These are phyloP conservation scores for Claviceps sp. DNA, from an alignment of 2,329 filamentous ascomycete species.

Conservation along the genomic window DNA sequence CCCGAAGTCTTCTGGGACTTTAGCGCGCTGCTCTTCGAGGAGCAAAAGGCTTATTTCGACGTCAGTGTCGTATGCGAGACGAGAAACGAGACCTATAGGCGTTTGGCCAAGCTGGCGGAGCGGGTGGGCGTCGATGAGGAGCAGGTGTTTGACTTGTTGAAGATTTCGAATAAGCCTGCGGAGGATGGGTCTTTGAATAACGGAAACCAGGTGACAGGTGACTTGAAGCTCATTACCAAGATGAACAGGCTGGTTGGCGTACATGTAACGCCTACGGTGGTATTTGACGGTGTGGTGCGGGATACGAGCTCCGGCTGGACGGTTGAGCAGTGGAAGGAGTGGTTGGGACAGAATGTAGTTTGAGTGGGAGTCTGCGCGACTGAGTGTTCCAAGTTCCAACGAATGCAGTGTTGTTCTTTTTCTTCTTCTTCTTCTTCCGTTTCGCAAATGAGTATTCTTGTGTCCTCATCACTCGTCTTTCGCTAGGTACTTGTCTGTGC, in stretches of 20 bases:
- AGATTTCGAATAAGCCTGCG: slow-evolving; percentile 52
- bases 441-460: not conserved
- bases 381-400: not conserved
- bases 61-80: slow-evolving; percentile 71
- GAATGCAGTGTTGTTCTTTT: not conserved
- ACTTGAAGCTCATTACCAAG: slow-evolving; percentile 75
- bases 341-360: slow-evolving; percentile 47
- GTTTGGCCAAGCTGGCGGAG: slow-evolving; percentile 62
- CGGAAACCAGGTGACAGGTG: slow-evolving; percentile 73
- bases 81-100: slow-evolving; percentile 69
- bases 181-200: slow-evolving; percentile 57
- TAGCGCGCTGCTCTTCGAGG: slow-evolving; percentile 48
- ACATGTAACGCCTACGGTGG: slow-evolving; percentile 82
- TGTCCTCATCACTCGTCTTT: not conserved
- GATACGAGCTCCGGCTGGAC: slow-evolving; percentile 71
- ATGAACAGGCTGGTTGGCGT: slow-evolving; percentile 65
- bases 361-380: not conserved
- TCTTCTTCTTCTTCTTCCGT: not conserved
- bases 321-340: slow-evolving; percentile 72
- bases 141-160: slow-evolving; percentile 55
- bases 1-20: slow-evolving; percentile 72
- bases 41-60: slow-evolving; percentile 73
- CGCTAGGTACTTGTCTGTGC: not conserved
- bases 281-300: slow-evolving; percentile 77
- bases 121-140: slow-evolving; percentile 55